phyloP scores from a whole-genome alignment of 208 protist genomes.

The Trypanosoma brucei region DNA sequence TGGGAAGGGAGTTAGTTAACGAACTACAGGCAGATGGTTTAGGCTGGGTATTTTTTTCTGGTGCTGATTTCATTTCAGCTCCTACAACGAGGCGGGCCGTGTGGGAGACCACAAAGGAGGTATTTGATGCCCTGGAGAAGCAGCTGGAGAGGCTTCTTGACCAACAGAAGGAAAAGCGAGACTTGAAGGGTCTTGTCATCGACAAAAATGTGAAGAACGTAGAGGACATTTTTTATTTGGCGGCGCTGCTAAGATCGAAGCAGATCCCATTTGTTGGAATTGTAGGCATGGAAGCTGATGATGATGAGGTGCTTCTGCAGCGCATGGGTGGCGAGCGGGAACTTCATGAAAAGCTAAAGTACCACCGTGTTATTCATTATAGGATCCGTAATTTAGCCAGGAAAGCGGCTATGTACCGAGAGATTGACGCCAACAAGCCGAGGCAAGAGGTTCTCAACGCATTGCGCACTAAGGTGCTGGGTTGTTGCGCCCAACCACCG shows the following conservation, averaged over 20 bases:
- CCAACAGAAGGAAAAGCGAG: conserved; percentile 47
- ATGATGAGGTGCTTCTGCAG: conserved; percentile 58
- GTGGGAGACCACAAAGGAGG: conserved; percentile 75
- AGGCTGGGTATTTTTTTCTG: conserved; percentile 86
- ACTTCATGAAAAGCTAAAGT: conserved; percentile 76
- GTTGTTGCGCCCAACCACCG: conserved; percentile 75
- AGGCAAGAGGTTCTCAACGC: conserved; percentile 64
- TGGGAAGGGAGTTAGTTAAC: conserved; percentile 71
- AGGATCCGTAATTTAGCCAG: conserved; percentile 69
- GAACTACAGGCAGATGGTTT: conserved; percentile 64
- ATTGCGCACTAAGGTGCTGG: conserved; percentile 71
- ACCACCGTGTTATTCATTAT: conserved; percentile 78
- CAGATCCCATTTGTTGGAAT: conserved; percentile 80
- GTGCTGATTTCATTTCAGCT: conserved; percentile 54
- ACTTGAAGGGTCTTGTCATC: conserved; percentile 80
- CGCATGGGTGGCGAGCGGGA: conserved; percentile 66
- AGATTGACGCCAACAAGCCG: conserved; percentile 64
- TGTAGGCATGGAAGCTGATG: conserved; percentile 65
- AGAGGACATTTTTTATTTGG: conserved; percentile 83
- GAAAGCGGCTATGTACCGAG: conserved; percentile 66
- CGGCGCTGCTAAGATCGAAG: conserved; percentile 61
- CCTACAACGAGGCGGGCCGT: conserved; percentile 38
- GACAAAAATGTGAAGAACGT: conserved; percentile 87
- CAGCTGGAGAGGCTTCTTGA: conserved; percentile 73
- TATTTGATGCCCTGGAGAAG: conserved; percentile 75